Percentiles rank a stretch among this genome's conserved stretches.
Conservation (phyloP, 345 rosid species). For the Stellera chamaejasme region DNA sequence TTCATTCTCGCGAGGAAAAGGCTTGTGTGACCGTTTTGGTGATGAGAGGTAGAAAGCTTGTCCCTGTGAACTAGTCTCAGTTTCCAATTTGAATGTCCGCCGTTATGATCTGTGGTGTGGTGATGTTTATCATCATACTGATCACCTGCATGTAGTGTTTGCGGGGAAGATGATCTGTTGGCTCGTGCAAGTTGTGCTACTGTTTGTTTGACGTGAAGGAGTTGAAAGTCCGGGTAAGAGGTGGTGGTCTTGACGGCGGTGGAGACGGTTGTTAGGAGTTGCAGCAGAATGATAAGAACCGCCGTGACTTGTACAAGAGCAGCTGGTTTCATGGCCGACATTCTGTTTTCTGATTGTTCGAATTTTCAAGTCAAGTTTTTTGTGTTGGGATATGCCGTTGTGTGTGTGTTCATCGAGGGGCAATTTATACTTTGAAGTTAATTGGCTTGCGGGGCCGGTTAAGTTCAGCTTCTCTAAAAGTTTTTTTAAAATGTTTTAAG, state of each 20-base stretch:
- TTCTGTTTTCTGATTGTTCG: conserved; percentile 2
- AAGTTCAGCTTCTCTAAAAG: too few species aligned
- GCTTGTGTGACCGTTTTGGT: conserved; percentile 28
- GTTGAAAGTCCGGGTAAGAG: conserved; percentile 42
- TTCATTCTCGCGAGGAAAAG: conserved; percentile 64
- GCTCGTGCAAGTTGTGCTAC: conserved; percentile 8
- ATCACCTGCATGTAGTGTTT: conserved; percentile 22
- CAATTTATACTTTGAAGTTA: conserved; percentile 19
- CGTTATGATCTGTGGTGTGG: background rate
- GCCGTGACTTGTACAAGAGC: background rate
- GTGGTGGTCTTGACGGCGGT: background rate
- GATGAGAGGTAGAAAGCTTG: conserved; percentile 13
- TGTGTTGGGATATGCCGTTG: background rate
- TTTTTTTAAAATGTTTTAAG: too few species aligned
- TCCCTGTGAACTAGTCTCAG: conserved; percentile 70
- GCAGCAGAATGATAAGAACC: conserved; percentile 4
- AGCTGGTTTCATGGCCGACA: conserved; percentile 12
- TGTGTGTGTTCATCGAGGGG: background rate
- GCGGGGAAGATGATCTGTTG: conserved; percentile 13
- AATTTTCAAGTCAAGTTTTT: background rate
- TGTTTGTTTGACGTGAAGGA: conserved; percentile 33
- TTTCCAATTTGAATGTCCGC: conserved; percentile 16
- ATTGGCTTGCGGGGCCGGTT: conserved; percentile 13
- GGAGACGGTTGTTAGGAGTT: conserved; percentile 4
- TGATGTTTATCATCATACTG: conserved; percentile 16